phyloP scores from a whole-genome alignment of 148 eudicot genomes.

The Persicaria tinctoria region DNA sequence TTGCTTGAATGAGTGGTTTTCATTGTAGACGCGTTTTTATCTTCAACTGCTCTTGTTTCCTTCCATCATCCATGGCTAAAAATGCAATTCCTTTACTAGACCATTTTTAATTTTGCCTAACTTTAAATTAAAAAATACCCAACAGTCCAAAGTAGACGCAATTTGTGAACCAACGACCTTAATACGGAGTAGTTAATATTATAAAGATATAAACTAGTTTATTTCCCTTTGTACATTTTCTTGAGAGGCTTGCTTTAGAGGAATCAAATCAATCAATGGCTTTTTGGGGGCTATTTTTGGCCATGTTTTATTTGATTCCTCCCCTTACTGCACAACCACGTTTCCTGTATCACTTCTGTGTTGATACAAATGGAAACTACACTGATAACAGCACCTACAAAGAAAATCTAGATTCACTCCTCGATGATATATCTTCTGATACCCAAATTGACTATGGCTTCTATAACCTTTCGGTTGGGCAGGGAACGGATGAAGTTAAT shows the following conservation, averaged over 20 bases:
- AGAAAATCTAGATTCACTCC: constrained; percentile 12
- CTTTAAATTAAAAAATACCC: background rate
- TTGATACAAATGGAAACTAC: constrained; percentile 12
- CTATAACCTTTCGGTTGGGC: constrained; percentile 14
- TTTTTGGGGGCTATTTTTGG: background rate
- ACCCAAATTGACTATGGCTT: constrained; percentile 14
- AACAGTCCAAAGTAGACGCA: background rate
- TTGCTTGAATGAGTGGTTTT: background rate
- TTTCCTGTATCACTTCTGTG: background rate
- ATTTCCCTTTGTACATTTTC: background rate
- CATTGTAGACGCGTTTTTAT: constrained; percentile 10
- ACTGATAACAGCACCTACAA: constrained; percentile 13
- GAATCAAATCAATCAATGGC: background rate
- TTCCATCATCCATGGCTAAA: background rate
- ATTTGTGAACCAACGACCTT: background rate
- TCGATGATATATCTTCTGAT: constrained; percentile 13
- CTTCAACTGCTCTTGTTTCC: background rate
- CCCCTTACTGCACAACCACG: background rate
- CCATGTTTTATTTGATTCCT: constrained; percentile 6
- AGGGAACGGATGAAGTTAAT: constrained; percentile 9
- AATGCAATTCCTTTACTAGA: background rate
- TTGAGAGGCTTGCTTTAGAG: background rate
- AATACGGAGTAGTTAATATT: background rate
- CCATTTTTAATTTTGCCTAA: background rate
- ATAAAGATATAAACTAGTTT: background rate